Percentiles rank a stretch among this genome's conserved stretches.
phyloP scores from a whole-genome alignment of 768 basidiomycete species.

The Phylloporus rhodoxanthus region DNA sequence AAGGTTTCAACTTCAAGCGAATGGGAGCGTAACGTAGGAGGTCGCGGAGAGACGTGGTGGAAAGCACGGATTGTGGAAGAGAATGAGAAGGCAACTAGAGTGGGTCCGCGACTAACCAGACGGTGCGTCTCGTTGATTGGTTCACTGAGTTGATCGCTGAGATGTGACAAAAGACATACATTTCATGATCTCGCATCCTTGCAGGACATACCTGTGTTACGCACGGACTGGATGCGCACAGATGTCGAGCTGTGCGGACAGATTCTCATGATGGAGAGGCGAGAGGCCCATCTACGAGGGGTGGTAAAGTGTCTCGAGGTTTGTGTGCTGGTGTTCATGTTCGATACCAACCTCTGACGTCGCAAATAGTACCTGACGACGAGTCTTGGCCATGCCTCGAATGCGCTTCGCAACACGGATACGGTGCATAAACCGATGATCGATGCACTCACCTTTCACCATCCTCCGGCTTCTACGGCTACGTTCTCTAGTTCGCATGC shows the following conservation, averaged over 20 bases:
- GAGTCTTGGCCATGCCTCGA: constrained; percentile 50
- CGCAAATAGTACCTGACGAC: constrained; percentile 42
- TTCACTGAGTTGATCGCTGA: neutral
- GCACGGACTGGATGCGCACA: constrained; percentile 62
- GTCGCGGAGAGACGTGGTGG: constrained; percentile 17
- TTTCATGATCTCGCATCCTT: constrained; percentile 59
- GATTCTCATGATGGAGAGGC: constrained; percentile 59
- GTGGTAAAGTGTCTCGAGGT: constrained; percentile 57
- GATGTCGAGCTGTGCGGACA: constrained; percentile 79
- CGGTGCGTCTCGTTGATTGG: constrained; percentile 9
- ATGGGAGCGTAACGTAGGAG: constrained; percentile 22
- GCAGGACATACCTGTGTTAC: constrained; percentile 42
- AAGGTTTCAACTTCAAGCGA: constrained; percentile 49
- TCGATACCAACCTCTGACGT: constrained; percentile 6
- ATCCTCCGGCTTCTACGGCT: constrained; percentile 1
- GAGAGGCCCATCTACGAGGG: constrained; percentile 63
- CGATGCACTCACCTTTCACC: constrained; percentile 35
- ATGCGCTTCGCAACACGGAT: constrained; percentile 54
- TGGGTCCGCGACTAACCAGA: constrained; percentile 24
- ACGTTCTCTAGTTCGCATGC: neutral
- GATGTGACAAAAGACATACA: constrained; percentile 48
- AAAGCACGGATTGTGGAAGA: constrained; percentile 15
- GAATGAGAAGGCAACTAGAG: constrained; percentile 7
- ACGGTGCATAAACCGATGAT: constrained; percentile 46
- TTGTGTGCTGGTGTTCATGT: constrained; percentile 12